Evolutionary conservation across 192 early-diverging fungal genomes (phyloP).

Genomic region (Backusella luteola): DNA sequence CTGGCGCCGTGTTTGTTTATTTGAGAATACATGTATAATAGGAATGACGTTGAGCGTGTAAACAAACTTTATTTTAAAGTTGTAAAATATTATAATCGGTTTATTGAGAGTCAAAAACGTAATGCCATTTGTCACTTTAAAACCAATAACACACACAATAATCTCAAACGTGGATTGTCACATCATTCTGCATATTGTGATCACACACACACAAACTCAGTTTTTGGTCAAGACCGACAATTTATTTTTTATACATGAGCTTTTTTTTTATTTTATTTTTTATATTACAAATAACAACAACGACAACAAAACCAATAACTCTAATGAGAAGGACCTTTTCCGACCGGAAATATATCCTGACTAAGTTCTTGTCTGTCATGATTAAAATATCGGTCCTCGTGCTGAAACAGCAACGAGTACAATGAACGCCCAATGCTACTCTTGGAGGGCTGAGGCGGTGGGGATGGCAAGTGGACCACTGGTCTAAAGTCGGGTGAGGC

Average conservation of each 20-base stretch:
- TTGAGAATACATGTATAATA: too few relatives aligned
- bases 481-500: slow-evolving; percentile 11
- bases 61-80: too few relatives aligned
- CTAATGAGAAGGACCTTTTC: neutral
- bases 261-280: neutral
- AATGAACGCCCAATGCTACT: neutral
- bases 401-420: slow-evolving; percentile 1
- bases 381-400: slow-evolving; percentile 13
- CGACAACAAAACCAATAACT: neutral
- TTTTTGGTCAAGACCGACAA: neutral
- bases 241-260: neutral
- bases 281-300: neutral
- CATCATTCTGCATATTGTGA: neutral
- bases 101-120: neutral
- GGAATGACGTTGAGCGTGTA: neutral
- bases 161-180: slow-evolving; percentile 3
- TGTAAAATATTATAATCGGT: too few relatives aligned
- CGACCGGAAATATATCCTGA: slow-evolving; percentile 19
- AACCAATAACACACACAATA: neutral
- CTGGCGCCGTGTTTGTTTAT: neutral
- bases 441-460: neutral
- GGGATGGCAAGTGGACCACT: neutral
- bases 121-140: neutral
- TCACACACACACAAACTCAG: neutral
- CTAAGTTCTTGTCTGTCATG: slow-evolving; percentile 13